These are phyloP conservation scores for Naganishia randhawae DNA, from an alignment of 768 basidiomycete species.

Conservation along the genomic window DNA sequence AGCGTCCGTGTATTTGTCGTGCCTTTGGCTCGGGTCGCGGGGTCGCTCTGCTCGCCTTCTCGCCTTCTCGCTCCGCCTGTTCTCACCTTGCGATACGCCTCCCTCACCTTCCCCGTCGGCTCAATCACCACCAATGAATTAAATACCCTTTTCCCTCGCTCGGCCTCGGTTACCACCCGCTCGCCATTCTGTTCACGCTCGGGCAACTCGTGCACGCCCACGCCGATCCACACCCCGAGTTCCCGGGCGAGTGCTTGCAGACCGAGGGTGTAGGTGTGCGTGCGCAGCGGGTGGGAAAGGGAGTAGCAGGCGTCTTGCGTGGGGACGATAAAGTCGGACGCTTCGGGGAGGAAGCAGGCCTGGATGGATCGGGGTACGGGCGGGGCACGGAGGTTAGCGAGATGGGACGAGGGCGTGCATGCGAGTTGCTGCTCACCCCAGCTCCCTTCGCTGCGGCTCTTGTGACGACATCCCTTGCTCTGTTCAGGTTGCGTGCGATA, in stretches of 20 bases:
- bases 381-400: too few relatives aligned
- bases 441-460: too few relatives aligned
- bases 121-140: slow-evolving; percentile 45
- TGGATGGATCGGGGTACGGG: background rate
- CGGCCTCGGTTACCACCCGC: slow-evolving; percentile 30
- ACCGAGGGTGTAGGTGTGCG: slow-evolving; percentile 40
- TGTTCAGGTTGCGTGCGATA: background rate
- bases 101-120: slow-evolving; percentile 31
- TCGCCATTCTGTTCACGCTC: slow-evolving; percentile 21
- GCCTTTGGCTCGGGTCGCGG: too few relatives aligned
- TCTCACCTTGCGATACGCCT: slow-evolving; percentile 41
- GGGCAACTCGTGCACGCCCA: slow-evolving; percentile 45
- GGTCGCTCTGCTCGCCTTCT: too few relatives aligned
- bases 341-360: slow-evolving; percentile 49
- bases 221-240: slow-evolving; percentile 37
- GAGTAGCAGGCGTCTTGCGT: slow-evolving; percentile 35
- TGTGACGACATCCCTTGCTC: too few relatives aligned
- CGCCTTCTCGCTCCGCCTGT: background rate
- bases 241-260: slow-evolving; percentile 42
- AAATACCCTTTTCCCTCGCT: slow-evolving; percentile 34
- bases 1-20: too few relatives aligned
- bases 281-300: slow-evolving; percentile 37
- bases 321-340: slow-evolving; percentile 42
- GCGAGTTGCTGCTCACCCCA: too few relatives aligned
- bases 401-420: too few relatives aligned